A percentile compares a stretch with the other conserved stretches of the same genome.
Evolutionary conservation across 495 filamentous ascomycete species (phyloP).

Genomic region (Paragyromitra xinjiangensis): DNA sequence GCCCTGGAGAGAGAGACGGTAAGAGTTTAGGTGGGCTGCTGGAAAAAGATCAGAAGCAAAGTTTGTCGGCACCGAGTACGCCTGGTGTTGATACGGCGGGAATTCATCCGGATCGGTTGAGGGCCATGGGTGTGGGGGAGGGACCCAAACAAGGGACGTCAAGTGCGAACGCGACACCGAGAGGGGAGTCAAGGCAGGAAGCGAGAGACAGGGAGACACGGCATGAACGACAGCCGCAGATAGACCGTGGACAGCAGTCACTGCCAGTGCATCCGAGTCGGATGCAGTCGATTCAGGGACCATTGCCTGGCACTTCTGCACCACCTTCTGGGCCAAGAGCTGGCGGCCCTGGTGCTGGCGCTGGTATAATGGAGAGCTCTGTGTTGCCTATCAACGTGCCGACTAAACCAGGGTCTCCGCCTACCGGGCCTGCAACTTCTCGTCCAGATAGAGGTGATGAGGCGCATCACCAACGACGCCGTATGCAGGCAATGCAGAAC

Average conservation of each 20-base stretch:
- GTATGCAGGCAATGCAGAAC: constrained; percentile 55
- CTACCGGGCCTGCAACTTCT: constrained; percentile 50
- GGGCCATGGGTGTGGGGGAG: constrained; percentile 55
- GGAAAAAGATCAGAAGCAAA: constrained; percentile 35
- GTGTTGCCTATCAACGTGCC: constrained; percentile 6
- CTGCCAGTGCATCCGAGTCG: constrained; percentile 47
- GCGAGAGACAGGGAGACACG: constrained; percentile 34
- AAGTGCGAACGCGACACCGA: constrained; percentile 31
- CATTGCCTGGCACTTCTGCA: constrained; percentile 11
- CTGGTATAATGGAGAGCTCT: neutral
- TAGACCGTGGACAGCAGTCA: constrained; percentile 14
- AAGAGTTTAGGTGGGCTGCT: neutral
- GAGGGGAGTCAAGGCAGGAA: constrained; percentile 34
- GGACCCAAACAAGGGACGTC: constrained; percentile 32
- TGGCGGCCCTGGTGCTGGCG: constrained; percentile 8
- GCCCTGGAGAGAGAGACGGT: constrained; percentile 41
- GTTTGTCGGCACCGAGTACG: constrained; percentile 40
- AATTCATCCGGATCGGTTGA: constrained; percentile 65
- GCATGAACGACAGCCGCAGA: constrained; percentile 49
- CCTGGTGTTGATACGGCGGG: constrained; percentile 59
- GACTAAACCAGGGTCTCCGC: constrained; percentile 43
- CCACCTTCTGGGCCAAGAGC: constrained; percentile 46
- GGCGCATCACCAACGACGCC: constrained; percentile 51
- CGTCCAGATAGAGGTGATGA: constrained; percentile 49
- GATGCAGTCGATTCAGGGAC: constrained; percentile 48